phyloP scores from a whole-genome alignment of 2,329 filamentous ascomycete genomes.

The Fusarium sp. region DNA sequence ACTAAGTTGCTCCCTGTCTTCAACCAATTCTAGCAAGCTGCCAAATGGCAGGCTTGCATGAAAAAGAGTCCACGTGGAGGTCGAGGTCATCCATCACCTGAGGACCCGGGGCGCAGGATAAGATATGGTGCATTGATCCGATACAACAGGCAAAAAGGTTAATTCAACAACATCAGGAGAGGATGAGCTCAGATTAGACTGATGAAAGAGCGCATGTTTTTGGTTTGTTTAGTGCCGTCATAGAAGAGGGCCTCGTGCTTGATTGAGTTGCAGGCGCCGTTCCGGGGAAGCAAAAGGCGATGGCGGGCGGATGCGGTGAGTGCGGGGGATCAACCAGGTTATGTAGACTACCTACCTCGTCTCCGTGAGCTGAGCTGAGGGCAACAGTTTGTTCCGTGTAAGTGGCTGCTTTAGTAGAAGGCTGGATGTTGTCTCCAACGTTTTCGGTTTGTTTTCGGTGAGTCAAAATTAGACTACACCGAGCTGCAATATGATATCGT shows the following conservation, averaged over 20 bases:
- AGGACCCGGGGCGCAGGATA: constrained; percentile 25
- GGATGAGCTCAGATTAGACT: constrained; percentile 15
- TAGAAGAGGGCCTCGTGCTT: constrained; percentile 24
- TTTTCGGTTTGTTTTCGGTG: constrained; percentile 26
- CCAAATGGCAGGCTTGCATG: constrained; percentile 28
- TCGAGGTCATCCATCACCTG: constrained; percentile 35
- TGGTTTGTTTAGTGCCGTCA: constrained; percentile 6
- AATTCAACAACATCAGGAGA: constrained; percentile 26
- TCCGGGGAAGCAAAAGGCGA: constrained; percentile 31
- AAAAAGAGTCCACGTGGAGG: constrained; percentile 19
- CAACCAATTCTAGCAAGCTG: constrained; percentile 8
- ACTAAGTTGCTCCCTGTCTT: background rate
- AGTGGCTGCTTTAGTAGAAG: constrained; percentile 17
- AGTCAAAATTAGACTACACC: background rate
- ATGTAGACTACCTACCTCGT: constrained; percentile 4
- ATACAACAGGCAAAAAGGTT: constrained; percentile 2
- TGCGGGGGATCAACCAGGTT: constrained; percentile 39
- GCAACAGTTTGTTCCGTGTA: constrained; percentile 24
- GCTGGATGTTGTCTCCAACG: constrained; percentile 30
- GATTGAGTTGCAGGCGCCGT: constrained; percentile 15
- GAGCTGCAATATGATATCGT: constrained; percentile 8
- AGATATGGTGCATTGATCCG: constrained; percentile 34
- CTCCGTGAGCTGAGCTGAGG: no score
- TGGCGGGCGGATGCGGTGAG: constrained; percentile 41
- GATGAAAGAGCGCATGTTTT: constrained; percentile 30